Conservation (phyloP, 2,329 filamentous ascomycete species). For the Xylaria sp. region DNA sequence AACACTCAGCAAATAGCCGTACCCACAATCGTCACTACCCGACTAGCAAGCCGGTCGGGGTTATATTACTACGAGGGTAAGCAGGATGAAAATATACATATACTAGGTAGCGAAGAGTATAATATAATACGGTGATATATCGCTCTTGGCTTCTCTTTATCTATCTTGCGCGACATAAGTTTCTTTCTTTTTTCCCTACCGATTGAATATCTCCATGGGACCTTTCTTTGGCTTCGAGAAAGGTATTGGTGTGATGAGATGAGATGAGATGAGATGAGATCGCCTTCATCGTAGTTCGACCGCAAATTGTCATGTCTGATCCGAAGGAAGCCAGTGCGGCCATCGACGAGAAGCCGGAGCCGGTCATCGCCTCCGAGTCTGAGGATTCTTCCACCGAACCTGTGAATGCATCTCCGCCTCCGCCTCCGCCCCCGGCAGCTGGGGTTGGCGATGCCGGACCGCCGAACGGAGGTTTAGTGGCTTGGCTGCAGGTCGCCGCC, state of each 20-base stretch:
- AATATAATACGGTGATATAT: neutral
- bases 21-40: conserved; percentile 27
- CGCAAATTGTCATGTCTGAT: conserved; percentile 8
- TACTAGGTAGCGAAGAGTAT: neutral
- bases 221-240: neutral
- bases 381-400: conserved; percentile 16
- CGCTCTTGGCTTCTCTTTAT: neutral
- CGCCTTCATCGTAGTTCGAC: neutral
- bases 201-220: no score
- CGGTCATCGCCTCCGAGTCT: conserved; percentile 10
- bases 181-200: neutral
- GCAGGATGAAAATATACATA: neutral
- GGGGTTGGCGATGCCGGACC: conserved; percentile 28
- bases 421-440: conserved; percentile 8
- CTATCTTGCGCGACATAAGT: neutral
- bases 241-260: neutral
- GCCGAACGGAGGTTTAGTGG: conserved; percentile 43
- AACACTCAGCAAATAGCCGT: conserved; percentile 29
- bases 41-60: conserved; percentile 32
- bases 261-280: conserved; percentile 3
- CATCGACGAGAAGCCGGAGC: conserved; percentile 14
- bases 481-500: conserved; percentile 45
- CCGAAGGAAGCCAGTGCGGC: neutral
- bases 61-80: conserved; percentile 27
- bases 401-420: neutral